Evolutionary conservation across 164 flowering plant genomes (phyloP), one percentile per base, ranked within the genome.

Genomic region (Dillenia suffruticosa): DNA sequence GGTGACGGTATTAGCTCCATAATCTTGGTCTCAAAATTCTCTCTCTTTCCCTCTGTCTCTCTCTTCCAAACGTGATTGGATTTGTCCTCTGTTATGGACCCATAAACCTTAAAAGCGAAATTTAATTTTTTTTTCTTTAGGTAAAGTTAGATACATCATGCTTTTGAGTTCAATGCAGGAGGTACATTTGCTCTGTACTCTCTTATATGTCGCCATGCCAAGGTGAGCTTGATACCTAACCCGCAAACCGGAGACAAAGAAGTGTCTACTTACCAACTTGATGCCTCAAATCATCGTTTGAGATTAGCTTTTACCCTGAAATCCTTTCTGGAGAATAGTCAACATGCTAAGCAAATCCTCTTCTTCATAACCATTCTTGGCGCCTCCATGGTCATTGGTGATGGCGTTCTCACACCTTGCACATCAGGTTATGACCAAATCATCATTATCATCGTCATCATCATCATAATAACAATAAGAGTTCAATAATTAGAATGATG

Each of bases 321-420:
- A 5, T 46, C 32, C 50, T 10, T 12, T 8, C 43, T 59, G 12
- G 61, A 46, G 62, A 48, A 24, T 2, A 46, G 51, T 43, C 10
- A 46, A 46, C 11, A 14, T 22, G 51, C 62, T 13, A 46, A 59
- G 62, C 6, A 48, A 24, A 11, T 46, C 32, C 51, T 59, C 10
- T 46, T 59, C 12, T 44, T 59, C 43, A 56, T 45, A 1, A 45
- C 62, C 40, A 59, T 59, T 26, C 51, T 46, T 46, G 52, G 62
- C 14, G 46, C 62, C 5, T 46, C 50, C 62, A 59, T 45, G 62
- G 62, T 60, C 61, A 57, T 57, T 11, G 48, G 61, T 7, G 49
- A 57, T 43, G 48, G 48, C 16, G 16, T 57, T 48, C 48, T 57
- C 47, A 57, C 61, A 9, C 61, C 63, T 3, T 49, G 54, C 54